Conservation (phyloP, 108 stramenopile genomes). For the Tribonema minus region DNA sequence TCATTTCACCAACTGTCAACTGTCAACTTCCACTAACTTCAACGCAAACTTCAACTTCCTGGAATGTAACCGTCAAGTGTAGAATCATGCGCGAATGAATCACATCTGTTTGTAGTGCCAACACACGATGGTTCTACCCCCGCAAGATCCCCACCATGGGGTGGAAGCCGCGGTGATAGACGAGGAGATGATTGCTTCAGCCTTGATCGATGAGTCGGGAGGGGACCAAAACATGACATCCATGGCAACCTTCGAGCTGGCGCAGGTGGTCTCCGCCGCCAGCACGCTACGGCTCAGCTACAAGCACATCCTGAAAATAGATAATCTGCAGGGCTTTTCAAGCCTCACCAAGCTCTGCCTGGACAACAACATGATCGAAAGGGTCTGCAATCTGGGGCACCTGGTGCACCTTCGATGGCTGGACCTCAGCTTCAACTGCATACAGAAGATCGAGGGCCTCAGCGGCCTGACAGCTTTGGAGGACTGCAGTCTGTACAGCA, state of each 20-base stretch:
- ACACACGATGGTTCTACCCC: too few species aligned
- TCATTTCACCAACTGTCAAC: too few species aligned
- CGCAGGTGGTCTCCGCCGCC: not conserved
- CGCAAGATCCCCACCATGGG: not conserved
- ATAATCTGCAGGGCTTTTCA: constrained; percentile 60
- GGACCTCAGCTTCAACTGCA: constrained; percentile 64
- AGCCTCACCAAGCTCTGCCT: constrained; percentile 59
- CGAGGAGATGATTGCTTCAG: constrained; percentile 34
- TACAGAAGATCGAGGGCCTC: constrained; percentile 57
- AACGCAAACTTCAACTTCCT: too few species aligned
- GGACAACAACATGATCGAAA: constrained; percentile 63
- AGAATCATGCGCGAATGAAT: too few species aligned
- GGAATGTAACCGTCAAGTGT: too few species aligned
- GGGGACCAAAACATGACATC: constrained; percentile 29
- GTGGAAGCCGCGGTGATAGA: constrained; percentile 32
- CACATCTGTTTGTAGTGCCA: too few species aligned
- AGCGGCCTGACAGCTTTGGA: constrained; percentile 53
- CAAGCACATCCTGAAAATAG: constrained; percentile 58
- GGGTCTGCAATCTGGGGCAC: constrained; percentile 54
- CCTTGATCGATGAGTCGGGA: constrained; percentile 22
- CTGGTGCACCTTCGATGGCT: constrained; percentile 60
- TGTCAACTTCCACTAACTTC: too few species aligned
- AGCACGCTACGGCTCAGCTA: constrained; percentile 51
- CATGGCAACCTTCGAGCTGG: constrained; percentile 42
- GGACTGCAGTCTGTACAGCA: constrained; percentile 58